Evolutionary conservation across 2,329 filamentous ascomycete genomes (phyloP), one percentile per base, ranked within the genome.

Genomic region (Fusarium sacchari): DNA sequence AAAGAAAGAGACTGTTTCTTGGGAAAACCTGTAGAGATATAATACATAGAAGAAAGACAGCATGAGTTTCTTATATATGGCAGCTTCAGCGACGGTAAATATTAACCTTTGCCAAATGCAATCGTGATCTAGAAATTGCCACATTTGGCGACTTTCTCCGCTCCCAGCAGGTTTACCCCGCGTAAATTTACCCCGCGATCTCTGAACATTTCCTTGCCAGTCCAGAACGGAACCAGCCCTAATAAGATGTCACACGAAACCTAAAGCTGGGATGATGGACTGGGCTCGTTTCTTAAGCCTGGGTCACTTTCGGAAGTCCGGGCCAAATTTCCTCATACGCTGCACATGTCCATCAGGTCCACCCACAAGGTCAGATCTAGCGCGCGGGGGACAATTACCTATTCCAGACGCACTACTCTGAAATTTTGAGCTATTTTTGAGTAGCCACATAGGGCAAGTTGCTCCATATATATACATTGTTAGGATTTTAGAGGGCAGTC

Each of bases 11-110:
- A 15, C 13, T 11, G 18, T 15, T 7, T 1, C 22, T 46, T 15
- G 13, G 4, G 5, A 1, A 15, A 15, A 7, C 18, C 3, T 11
- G 2, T 7, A 11, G 44, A 13, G 13, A 7, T 28, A 2, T 11
- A 46, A 7, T 15, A 1, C 0, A 22, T 22, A 34, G 7, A 3
- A 9, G 3, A 9, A 39, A 22, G 36, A 11, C 10, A 22, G 24
- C 9, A 10, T 13, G 14, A 26, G 20, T 55, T 40, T 55, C 26
- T 55, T 32, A 55, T 55, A 55, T 10, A 40, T n/a, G 2, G 15
- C 4, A 5, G 2, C 6, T 17, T 37, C 24, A 30, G 13, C 4
- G 5, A 7, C 14, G 5, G 26, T 24, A 17, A n/a, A 24, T 17
- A 6, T 17, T 13, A 5, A 11, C n/a, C 20, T 55, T 40, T 39